Evolutionary conservation across 495 filamentous ascomycete genomes (phyloP).

Genomic region (Jackrogersella multiformis): DNA sequence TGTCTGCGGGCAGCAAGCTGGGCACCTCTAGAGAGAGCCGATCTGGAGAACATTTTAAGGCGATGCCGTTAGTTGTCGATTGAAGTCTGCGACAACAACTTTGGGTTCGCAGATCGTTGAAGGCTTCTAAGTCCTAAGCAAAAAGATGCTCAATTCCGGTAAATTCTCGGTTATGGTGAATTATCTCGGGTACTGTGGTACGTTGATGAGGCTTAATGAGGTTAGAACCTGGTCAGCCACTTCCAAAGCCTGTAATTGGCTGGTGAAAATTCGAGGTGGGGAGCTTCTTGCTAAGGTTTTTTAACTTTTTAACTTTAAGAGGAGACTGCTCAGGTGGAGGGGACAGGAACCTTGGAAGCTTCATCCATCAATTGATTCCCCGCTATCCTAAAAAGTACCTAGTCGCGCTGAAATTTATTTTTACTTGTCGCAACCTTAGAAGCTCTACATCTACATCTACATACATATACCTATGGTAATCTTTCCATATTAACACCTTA

Average conservation of each 20-base stretch:
- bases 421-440: slow-evolving; percentile 11
- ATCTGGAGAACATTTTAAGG: slow-evolving; percentile 85
- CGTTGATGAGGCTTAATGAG: slow-evolving; percentile 27
- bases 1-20: slow-evolving; percentile 76
- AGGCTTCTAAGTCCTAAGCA: slow-evolving; percentile 36
- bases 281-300: no score
- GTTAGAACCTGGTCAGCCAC: slow-evolving; percentile 40
- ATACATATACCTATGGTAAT: no score
- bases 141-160: slow-evolving; percentile 51
- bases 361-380: slow-evolving; percentile 32
- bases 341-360: slow-evolving; percentile 10
- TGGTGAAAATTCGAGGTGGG: slow-evolving; percentile 20
- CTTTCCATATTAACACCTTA: no score
- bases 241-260: slow-evolving; percentile 21
- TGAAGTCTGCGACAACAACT: slow-evolving; percentile 50
- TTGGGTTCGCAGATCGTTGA: slow-evolving; percentile 37
- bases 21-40: slow-evolving; percentile 78
- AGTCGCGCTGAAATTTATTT: slow-evolving; percentile 32
- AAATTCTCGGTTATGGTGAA: slow-evolving; percentile 46
- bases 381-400: slow-evolving; percentile 42
- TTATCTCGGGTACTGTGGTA: slow-evolving; percentile 3
- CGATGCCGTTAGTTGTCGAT: slow-evolving; percentile 60
- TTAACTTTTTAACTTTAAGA: no score
- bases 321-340: background rate
- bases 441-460: no score